These are phyloP conservation scores for Corymbia citriodora DNA, from an alignment of 441 rosid species.

Conservation along the genomic window DNA sequence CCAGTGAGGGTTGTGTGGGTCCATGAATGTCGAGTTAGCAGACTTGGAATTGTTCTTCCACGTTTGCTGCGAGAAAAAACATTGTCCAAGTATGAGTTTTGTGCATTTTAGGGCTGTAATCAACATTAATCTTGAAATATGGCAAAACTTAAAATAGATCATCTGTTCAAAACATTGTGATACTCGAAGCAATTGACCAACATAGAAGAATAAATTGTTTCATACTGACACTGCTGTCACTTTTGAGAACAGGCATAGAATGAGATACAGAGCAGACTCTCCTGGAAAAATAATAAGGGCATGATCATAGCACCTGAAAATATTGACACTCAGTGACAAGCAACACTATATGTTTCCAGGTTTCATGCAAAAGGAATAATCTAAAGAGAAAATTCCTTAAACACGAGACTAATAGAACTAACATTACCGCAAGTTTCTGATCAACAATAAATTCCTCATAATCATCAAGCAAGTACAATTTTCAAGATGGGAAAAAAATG, in stretches of 20 bases:
- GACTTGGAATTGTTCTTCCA: constrained; percentile 51
- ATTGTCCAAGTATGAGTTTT: not conserved
- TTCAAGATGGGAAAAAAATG: not conserved
- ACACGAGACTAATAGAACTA: not conserved
- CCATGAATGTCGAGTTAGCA: constrained; percentile 56
- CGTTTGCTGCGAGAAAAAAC: constrained; percentile 38
- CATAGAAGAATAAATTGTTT: not conserved
- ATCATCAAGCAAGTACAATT: not conserved
- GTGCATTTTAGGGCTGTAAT: not conserved
- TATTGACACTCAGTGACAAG: not conserved
- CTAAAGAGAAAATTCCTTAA: not conserved
- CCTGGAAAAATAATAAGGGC: not conserved
- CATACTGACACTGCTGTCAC: not conserved
- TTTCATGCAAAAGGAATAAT: not conserved
- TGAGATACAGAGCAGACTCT: not conserved
- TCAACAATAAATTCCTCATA: not conserved
- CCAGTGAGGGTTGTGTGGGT: constrained; percentile 85
- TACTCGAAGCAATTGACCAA: not conserved
- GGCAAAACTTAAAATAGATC: not conserved
- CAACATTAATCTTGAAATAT: not conserved
- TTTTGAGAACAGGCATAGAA: not conserved
- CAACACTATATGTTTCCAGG: not conserved
- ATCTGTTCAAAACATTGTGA: not conserved
- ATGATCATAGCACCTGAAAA: not conserved
- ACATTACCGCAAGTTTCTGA: not conserved